Evolutionary conservation across 2,329 filamentous ascomycete genomes (phyloP), one percentile per base, ranked within the genome.

Genomic region (Apiospora hydei): DNA sequence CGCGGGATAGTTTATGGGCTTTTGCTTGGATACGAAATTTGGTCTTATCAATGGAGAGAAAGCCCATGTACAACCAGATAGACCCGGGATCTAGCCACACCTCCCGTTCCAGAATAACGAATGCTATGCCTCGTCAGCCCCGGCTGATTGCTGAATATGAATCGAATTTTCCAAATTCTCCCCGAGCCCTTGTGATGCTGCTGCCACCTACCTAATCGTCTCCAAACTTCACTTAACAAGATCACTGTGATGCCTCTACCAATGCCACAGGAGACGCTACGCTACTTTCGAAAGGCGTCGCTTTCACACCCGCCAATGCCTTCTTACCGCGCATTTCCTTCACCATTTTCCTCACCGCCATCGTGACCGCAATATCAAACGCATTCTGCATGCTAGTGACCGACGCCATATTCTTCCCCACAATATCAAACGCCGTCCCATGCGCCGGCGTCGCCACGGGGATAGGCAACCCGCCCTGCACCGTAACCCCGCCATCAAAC

Each of bases 401-500:
- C 41, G 70, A 73, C 0, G 80, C 79, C 11, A 79, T 61, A 41
- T 80, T 80, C 76, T 77, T 79, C 0, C 80, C 79, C 4, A 74
- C 77, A 66, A 80, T 79, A 68, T 80, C 79, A 72, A 81, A 80
- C 18, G 78, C 79, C 13, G 77, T 80, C 10, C 78, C 77, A 70
- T 79, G 78, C 6, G 76, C 79, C 2, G 79, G 78, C 16, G 80
- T 82, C 16, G 80, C 78, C 49, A 81, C 75, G 0, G 75, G 73
- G 43, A 81, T 74, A 0, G 80, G 79, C 18, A 81, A 72, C 3
- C 80, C 80, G 11, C 80, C 80, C 70, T 81, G 79, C 2, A 81
- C 77, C 0, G 80, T 82, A 30, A 81, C 80, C 6, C 80, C 79
- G 11, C 80, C 79, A 44, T 82, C 80, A 72, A 82, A 82, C 1